A percentile compares a stretch with the other conserved stretches of the same genome.
phyloP scores from a whole-genome alignment of 2,329 filamentous ascomycete species.

The Phaeosphaeria sp. region DNA sequence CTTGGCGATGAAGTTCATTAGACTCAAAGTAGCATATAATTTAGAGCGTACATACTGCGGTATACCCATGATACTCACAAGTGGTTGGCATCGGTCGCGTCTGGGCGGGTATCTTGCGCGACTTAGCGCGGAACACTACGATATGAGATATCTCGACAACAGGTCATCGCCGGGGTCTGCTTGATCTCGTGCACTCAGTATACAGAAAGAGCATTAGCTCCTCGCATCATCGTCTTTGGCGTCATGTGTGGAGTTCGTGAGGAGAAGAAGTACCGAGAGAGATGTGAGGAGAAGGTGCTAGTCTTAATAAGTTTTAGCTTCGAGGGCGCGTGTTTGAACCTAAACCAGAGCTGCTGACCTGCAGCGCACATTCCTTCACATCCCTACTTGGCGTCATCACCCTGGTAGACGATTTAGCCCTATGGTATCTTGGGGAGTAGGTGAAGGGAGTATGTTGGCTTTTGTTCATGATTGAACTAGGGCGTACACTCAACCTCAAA shows the following conservation, averaged over 20 bases:
- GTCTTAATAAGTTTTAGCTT: background rate
- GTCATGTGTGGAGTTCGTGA: background rate
- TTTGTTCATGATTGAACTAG: constrained; percentile 11
- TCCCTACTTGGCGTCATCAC: background rate
- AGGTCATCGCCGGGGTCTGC: no score
- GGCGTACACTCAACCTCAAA: constrained; percentile 27
- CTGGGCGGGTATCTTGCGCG: constrained; percentile 10
- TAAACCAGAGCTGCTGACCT: background rate
- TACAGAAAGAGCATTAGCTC: no score
- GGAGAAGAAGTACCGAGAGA: no score
- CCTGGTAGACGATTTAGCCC: background rate
- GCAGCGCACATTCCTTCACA: background rate
- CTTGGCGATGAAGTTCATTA: constrained; percentile 6
- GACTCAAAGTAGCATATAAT: background rate
- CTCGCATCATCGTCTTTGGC: no score
- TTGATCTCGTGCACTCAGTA: no score
- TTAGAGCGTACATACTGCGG: constrained; percentile 16
- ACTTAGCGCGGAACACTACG: no score
- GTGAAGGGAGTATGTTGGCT: background rate
- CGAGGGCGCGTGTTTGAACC: background rate
- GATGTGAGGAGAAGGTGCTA: background rate
- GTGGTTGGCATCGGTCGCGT: background rate
- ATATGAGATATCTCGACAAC: no score
- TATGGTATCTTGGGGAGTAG: no score
- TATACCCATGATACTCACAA: constrained; percentile 24